Percentiles rank a stretch among this genome's conserved stretches.
These are phyloP conservation scores for Zygosaccharomyces sapae DNA, from an alignment of 1,139 yeast species.

Conservation along the genomic window DNA sequence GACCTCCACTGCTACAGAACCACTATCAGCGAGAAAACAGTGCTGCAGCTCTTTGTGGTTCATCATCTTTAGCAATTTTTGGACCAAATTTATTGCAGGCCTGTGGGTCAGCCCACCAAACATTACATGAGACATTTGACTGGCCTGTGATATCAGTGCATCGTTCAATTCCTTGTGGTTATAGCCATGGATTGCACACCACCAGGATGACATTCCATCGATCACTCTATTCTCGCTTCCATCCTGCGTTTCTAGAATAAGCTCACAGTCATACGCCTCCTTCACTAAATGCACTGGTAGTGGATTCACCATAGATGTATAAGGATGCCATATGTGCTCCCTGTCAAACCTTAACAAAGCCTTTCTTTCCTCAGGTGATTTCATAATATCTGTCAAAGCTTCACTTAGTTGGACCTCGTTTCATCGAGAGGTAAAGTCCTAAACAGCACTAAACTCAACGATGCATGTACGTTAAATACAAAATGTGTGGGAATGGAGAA, in stretches of 20 bases:
- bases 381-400: not conserved
- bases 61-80: conserved; percentile 27
- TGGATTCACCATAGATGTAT: conserved; percentile 34
- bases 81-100: conserved; percentile 32
- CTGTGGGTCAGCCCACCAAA: conserved; percentile 38
- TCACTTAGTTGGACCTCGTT: not conserved
- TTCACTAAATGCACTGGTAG: conserved; percentile 33
- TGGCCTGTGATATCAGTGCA: conserved; percentile 29
- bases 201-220: conserved; percentile 40
- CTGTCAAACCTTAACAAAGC: conserved; percentile 27
- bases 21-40: conserved; percentile 41
- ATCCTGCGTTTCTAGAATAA: conserved; percentile 20
- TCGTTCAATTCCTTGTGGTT: conserved; percentile 33
- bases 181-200: conserved; percentile 39
- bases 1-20: conserved; percentile 55
- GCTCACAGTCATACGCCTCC: conserved; percentile 29
- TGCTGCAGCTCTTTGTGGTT: conserved; percentile 27
- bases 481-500: no score
- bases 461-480: not conserved
- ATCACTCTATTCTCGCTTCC: conserved; percentile 18
- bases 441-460: conserved; percentile 5
- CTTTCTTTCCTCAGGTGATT: conserved; percentile 10
- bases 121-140: conserved; percentile 36
- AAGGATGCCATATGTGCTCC: conserved; percentile 38
- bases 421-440: conserved; percentile 1